Evolutionary conservation across 352 stramenopile genomes (phyloP).

Genomic region (Phytopythium oedochilum): DNA sequence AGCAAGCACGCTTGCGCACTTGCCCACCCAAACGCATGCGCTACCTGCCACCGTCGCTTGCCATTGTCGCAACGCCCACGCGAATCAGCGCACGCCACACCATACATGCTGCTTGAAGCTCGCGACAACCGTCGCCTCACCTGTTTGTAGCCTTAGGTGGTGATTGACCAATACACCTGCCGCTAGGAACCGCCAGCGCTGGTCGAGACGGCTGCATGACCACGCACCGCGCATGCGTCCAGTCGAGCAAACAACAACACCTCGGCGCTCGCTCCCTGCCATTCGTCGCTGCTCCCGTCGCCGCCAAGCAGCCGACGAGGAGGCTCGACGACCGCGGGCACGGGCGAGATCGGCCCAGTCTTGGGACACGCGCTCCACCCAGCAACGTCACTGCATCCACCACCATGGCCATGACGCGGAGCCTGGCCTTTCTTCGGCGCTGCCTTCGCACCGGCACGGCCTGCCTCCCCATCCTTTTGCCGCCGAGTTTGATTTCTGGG

Average conservation of each 20-base stretch:
- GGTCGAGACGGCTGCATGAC: no score
- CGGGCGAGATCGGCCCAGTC: no score
- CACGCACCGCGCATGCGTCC: background rate
- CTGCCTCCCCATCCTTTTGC: background rate
- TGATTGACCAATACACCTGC: background rate
- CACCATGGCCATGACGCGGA: background rate
- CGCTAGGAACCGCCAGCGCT: no score
- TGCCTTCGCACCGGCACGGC: background rate
- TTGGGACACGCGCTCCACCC: background rate
- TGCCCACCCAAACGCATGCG: background rate
- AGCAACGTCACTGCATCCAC: background rate
- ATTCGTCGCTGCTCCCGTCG: no score
- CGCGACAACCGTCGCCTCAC: background rate
- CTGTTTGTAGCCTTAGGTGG: background rate
- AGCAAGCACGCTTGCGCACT: background rate
- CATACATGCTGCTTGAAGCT: no score
- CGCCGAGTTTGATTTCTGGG: conserved; percentile 2
- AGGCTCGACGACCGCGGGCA: no score
- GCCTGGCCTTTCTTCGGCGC: background rate
- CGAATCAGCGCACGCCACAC: background rate
- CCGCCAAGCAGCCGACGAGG: background rate
- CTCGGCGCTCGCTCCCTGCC: no score
- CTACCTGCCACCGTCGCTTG: no score
- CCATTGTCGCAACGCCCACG: no score
- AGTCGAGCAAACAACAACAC: no score